phyloP scores from a whole-genome alignment of 2,329 filamentous ascomycete genomes.

The Aspergillus ochraceus region DNA sequence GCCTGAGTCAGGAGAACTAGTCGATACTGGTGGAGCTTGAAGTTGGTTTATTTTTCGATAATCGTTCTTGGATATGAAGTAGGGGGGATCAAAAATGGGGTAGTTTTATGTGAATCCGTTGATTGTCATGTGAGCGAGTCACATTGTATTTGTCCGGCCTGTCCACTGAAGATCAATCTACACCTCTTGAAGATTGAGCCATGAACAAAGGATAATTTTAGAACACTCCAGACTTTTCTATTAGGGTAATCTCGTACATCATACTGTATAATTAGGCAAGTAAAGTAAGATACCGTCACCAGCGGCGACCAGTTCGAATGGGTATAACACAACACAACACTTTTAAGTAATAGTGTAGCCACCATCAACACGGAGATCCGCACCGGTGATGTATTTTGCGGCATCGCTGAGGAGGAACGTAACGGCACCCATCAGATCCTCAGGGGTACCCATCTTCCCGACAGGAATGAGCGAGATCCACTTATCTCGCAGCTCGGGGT shows the following conservation, averaged over 20 bases:
- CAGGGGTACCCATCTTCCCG: conserved; percentile 88
- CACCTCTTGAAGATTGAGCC: too few relatives aligned
- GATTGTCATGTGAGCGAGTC: too few relatives aligned
- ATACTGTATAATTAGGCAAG: conserved; percentile 7
- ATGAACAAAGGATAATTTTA: too few relatives aligned
- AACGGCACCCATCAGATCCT: conserved; percentile 91
- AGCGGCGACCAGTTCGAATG: neutral
- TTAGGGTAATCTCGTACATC: conserved; percentile 2
- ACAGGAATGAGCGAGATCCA: conserved; percentile 92
- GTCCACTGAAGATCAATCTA: too few relatives aligned
- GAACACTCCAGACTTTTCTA: too few relatives aligned
- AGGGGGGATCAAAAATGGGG: too few relatives aligned
- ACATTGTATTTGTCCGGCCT: too few relatives aligned
- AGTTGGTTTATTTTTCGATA: too few relatives aligned
- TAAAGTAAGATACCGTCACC: neutral
- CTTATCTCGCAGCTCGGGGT: conserved; percentile 82
- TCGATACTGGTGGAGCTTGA: too few relatives aligned
- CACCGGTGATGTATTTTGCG: conserved; percentile 70
- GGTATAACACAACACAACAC: neutral
- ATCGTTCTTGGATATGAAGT: too few relatives aligned
- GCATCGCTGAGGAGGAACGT: conserved; percentile 83
- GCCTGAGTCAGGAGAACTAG: too few relatives aligned
- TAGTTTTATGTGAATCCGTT: too few relatives aligned
- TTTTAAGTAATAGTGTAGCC: conserved; percentile 78
- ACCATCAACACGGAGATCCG: conserved; percentile 79